phyloP scores from a whole-genome alignment of 2,329 filamentous ascomycete species.

The Aureobasidium sp. region DNA sequence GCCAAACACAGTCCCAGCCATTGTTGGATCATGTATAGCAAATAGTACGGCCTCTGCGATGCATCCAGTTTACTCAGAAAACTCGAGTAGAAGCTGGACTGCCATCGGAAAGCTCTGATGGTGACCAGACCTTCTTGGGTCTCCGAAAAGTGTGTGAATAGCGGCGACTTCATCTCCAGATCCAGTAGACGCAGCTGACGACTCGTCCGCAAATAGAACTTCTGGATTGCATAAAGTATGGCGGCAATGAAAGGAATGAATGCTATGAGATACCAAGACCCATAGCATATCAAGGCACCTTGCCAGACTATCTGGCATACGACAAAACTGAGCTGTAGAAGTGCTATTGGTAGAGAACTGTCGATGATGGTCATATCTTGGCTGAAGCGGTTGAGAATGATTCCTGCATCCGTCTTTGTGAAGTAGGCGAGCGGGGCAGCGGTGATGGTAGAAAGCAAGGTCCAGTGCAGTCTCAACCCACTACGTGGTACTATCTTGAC shows the following conservation, averaged over 20 bases:
- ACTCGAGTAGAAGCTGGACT: constrained; percentile 35
- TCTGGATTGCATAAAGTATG: constrained; percentile 29
- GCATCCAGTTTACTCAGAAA: constrained; percentile 27
- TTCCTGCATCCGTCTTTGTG: neutral
- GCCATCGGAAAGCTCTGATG: constrained; percentile 45
- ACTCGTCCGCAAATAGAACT: constrained; percentile 39
- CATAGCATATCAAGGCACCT: neutral
- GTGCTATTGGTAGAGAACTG: neutral
- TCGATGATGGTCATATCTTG: constrained; percentile 42
- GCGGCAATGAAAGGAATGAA: neutral
- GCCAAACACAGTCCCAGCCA: constrained; percentile 36
- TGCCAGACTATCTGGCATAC: neutral
- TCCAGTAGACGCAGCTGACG: constrained; percentile 45
- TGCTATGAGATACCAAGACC: neutral
- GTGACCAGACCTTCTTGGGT: constrained; percentile 40
- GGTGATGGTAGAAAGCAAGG: neutral
- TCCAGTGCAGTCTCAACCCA: neutral
- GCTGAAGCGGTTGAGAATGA: constrained; percentile 24
- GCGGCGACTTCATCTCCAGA: constrained; percentile 41
- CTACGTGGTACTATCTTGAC: neutral
- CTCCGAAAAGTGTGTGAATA: constrained; percentile 46
- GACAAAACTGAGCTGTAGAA: constrained; percentile 11
- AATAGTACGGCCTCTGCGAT: constrained; percentile 37
- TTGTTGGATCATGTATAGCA: constrained; percentile 36
- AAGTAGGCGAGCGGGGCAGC: neutral